These are phyloP conservation scores for Podospora pseudopauciseta DNA, from an alignment of 495 filamentous ascomycete genomes.

Conservation along the genomic window DNA sequence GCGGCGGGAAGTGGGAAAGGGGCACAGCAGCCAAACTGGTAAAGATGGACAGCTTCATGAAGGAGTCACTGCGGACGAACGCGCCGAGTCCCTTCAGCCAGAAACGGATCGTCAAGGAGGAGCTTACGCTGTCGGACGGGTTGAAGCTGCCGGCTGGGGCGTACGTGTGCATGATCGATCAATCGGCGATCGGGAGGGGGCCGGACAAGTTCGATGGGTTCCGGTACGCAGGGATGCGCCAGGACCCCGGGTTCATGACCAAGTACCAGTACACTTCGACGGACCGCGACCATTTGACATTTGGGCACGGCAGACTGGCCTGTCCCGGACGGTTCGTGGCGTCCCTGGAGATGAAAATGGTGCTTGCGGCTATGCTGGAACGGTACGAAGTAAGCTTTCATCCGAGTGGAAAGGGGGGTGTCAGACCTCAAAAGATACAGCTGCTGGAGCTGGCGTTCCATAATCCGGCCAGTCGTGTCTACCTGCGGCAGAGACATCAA, in stretches of 20 bases:
- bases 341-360: constrained; percentile 46
- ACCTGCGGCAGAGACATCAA: too few relatives aligned
- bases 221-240: constrained; percentile 14
- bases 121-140: background rate
- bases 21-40: constrained; percentile 48
- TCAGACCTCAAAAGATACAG: too few relatives aligned
- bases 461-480: too few relatives aligned
- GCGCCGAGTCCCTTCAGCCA: constrained; percentile 24
- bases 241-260: background rate
- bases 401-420: too few relatives aligned
- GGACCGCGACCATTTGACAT: constrained; percentile 38
- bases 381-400: constrained; percentile 39
- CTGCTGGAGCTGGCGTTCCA: too few relatives aligned
- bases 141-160: constrained; percentile 42
- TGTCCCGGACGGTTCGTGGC: constrained; percentile 55
- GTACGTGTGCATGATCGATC: constrained; percentile 24
- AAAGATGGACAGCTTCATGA: constrained; percentile 50
- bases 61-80: constrained; percentile 40
- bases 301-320: constrained; percentile 50
- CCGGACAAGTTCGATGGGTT: constrained; percentile 4
- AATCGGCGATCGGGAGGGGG: too few relatives aligned
- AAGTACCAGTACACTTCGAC: constrained; percentile 1
- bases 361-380: constrained; percentile 40
- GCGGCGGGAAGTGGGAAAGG: constrained; percentile 30
- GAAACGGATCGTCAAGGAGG: background rate